phyloP scores from a whole-genome alignment of 2,329 filamentous ascomycete genomes.

The Monosporascus sp. region DNA sequence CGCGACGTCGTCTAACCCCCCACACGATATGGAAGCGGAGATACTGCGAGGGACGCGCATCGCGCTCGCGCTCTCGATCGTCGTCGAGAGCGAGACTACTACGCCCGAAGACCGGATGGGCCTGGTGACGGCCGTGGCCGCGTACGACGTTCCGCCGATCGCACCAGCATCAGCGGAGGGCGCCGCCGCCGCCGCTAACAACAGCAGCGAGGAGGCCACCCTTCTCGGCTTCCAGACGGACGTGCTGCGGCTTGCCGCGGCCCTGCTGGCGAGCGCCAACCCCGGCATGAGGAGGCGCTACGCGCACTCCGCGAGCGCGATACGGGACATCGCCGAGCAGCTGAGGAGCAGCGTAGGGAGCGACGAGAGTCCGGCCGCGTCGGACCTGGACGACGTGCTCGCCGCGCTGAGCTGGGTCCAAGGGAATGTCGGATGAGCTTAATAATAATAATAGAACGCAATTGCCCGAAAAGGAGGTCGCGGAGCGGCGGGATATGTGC shows the following conservation, averaged over 20 bases:
- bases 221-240: slow-evolving; percentile 48
- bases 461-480: no score
- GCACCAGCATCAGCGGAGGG: slow-evolving; percentile 1
- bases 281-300: slow-evolving; percentile 46
- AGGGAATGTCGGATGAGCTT: no score
- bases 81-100: slow-evolving; percentile 44
- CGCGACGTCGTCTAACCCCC: slow-evolving; percentile 14
- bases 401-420: neutral
- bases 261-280: slow-evolving; percentile 43
- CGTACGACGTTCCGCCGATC: slow-evolving; percentile 37
- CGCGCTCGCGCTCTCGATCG: slow-evolving; percentile 48
- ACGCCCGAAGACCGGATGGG: slow-evolving; percentile 54
- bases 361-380: slow-evolving; percentile 2
- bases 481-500: no score
- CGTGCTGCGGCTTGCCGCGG: slow-evolving; percentile 50
- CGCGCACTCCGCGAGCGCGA: slow-evolving; percentile 43
- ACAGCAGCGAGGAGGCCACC: neutral
- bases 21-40: slow-evolving; percentile 20
- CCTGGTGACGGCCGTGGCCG: slow-evolving; percentile 46
- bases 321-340: slow-evolving; percentile 43
- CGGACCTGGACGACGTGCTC: slow-evolving; percentile 7
- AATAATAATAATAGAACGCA: no score
- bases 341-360: slow-evolving; percentile 22
- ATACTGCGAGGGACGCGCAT: slow-evolving; percentile 49
- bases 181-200: neutral